Evolutionary conservation across 139 green algal species (phyloP).

Genomic region (Zygnema circumcarinatum): DNA sequence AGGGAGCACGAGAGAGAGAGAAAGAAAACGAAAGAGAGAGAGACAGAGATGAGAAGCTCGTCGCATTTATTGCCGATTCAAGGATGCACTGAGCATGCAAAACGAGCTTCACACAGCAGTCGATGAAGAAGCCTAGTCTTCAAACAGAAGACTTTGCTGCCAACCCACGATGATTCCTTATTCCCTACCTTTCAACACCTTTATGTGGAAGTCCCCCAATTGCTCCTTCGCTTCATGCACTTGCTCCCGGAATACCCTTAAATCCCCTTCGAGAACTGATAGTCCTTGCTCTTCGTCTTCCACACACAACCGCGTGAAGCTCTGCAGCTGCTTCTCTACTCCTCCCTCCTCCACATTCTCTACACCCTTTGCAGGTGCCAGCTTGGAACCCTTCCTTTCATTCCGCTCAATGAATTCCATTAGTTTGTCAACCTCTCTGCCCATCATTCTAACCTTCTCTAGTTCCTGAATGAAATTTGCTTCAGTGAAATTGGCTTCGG

Average conservation of each 20-base stretch:
- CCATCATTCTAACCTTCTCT: constrained; percentile 2
- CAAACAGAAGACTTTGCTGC: too few relatives aligned
- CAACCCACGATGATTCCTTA: too few relatives aligned
- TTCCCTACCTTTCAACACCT: background rate
- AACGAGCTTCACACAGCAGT: too few relatives aligned
- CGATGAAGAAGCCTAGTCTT: too few relatives aligned
- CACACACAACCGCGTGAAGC: background rate
- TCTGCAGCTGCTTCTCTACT: background rate
- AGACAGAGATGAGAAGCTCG: constrained; percentile 1
- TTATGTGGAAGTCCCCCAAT: background rate
- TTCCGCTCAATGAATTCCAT: background rate
- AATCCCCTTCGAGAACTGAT: background rate
- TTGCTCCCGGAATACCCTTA: background rate
- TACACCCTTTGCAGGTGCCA: background rate
- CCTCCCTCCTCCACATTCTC: background rate
- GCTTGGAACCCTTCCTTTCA: background rate
- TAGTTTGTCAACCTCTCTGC: background rate
- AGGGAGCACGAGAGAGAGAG: background rate
- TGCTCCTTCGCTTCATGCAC: background rate
- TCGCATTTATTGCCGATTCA: too few relatives aligned
- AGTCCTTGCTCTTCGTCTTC: background rate
- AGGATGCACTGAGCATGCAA: too few relatives aligned
- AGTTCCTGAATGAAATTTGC: background rate
- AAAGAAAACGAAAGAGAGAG: background rate
- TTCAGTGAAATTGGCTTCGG: too few relatives aligned